Base-by-base conservation (phyloP, 31 red algal genomes). In the Bonnemaisonia californica region DNA sequence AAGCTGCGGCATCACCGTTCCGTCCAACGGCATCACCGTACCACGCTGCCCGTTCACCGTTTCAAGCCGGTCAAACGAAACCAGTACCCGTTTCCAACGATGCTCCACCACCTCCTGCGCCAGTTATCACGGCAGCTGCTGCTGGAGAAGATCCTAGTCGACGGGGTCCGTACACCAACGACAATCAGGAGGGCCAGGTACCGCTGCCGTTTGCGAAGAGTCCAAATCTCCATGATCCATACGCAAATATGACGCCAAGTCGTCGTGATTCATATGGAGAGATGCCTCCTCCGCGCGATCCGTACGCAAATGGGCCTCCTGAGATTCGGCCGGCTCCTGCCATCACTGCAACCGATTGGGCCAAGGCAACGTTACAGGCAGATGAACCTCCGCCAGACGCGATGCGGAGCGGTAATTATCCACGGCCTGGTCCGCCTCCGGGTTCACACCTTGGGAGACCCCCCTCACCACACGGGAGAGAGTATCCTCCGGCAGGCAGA, bases 351-450 rank as follows among this genome's bases (percentile, higher is more conserved):
- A 77, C 32, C 22, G 87, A 80, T 24, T 90, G 87, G 87, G 66
- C 77, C 19, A 90, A 76, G 28, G 87, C 78, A 9, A 83, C 78
- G 27, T 21, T 79, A 39, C 78, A 81, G 11, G 54, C 51, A 27
- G 87, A 90, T 77, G 87, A 90, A 30, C 87, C 87, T 4, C 87
- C 87, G 21, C 87, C 87, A 21, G 27, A 45, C 34, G 39, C 48
- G n/a, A 42, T 77, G 21, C 58, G 69, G 7, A 75, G 65, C 54
- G 71, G 72, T 34, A 57, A 61, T 70, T 60, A 62, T 51, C 69
- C 54, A 37, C 41, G 73, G 0, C 21, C 57, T 2, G 57, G 29
- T 27, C 33, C 39, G 41, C 59, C 71, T 28, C 59, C 71, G 3
- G 59, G 11, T 32, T 12, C 13, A 12, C 21, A 55, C 21, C 24